phyloP scores from a whole-genome alignment of 805 yeast genomes.

The Starmerella ratchasimensis region DNA sequence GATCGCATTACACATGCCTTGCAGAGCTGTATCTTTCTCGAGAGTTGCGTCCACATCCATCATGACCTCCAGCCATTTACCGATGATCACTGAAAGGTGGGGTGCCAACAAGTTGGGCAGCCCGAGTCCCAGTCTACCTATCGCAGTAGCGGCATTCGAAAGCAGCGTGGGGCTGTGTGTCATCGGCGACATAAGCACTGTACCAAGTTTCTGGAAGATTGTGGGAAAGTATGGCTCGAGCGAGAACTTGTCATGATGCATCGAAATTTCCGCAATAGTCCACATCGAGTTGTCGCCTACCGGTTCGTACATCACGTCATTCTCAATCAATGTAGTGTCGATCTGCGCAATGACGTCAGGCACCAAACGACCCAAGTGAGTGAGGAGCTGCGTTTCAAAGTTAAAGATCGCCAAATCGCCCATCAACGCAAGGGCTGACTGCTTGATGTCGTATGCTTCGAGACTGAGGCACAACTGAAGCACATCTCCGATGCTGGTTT shows the following conservation, averaged over 20 bases:
- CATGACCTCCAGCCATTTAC: conserved; percentile 61
- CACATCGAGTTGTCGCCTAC: conserved; percentile 84
- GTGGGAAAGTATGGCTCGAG: conserved; percentile 41
- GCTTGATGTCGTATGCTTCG: conserved; percentile 74
- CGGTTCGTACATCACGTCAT: conserved; percentile 38
- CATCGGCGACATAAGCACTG: conserved; percentile 46
- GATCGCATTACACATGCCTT: conserved; percentile 66
- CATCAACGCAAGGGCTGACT: conserved; percentile 73
- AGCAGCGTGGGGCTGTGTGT: conserved; percentile 38
- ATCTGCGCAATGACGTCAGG: conserved; percentile 46
- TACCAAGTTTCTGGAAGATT: conserved; percentile 42
- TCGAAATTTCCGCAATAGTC: conserved; percentile 79
- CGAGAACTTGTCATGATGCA: conserved; percentile 33
- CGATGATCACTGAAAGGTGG: conserved; percentile 42
- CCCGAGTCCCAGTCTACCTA: conserved; percentile 69
- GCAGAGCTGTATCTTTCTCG: conserved; percentile 78
- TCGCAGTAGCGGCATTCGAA: conserved; percentile 79
- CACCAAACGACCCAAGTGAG: conserved; percentile 25
- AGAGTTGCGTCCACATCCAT: conserved; percentile 51
- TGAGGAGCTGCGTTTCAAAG: conserved; percentile 28
- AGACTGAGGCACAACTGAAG: conserved; percentile 38
- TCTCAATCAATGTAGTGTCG: conserved; percentile 31
- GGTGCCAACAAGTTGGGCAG: conserved; percentile 47
- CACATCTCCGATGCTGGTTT: conserved; percentile 44
- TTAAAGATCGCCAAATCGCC: conserved; percentile 75